Evolutionary conservation across 169 alveolate genomes (phyloP), one percentile per base, ranked within the genome.

Genomic region (Theileria orientalis): DNA sequence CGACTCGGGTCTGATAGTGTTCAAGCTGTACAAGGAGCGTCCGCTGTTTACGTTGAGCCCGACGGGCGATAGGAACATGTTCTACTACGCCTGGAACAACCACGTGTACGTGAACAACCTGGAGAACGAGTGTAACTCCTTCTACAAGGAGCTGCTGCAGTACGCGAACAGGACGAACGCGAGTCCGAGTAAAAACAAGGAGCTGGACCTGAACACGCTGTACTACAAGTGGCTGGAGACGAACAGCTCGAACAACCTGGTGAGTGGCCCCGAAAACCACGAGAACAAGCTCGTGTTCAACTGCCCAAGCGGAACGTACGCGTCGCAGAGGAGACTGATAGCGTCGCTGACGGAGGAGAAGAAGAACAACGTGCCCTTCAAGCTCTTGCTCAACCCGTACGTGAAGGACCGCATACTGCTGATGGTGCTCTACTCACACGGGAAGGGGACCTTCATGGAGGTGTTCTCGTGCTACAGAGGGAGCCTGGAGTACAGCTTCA

Each of bases 1-100:
- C 67, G 98, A 96, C 72, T 84, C 95, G 35, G 98, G 98, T 37
- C 86, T 95, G 25, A 74, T 82, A 14, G 83, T 74, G 30, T 74
- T 82, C 57, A 82, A 82, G 69, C 69, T 82, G 3, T 66, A 70
- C 69, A 73, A 54, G 41, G 89, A 82, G 23, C 7, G 89, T 11
- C 89, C 89, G 7, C 51, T 72, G 29, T 61, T 74, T 1, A 32
- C 85, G 2, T n/a, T 72, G 47, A 37, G 67, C 1, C 32, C 63
- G n/a, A 33, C 1, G 8, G n/a, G 37, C 2, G 76, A 57, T 3
- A 83, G 68, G 9, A 49, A 46, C 47, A 72, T 69, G 0, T 64
- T 79, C 19, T 79, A 79, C 72, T 79, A 79, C 30, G 72, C 51
- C 3, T 79, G 87, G 87, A 71, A 79, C 14, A 78, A 71, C 23